phyloP scores from a whole-genome alignment of 441 rosid genomes.

The Breynia disticha region DNA sequence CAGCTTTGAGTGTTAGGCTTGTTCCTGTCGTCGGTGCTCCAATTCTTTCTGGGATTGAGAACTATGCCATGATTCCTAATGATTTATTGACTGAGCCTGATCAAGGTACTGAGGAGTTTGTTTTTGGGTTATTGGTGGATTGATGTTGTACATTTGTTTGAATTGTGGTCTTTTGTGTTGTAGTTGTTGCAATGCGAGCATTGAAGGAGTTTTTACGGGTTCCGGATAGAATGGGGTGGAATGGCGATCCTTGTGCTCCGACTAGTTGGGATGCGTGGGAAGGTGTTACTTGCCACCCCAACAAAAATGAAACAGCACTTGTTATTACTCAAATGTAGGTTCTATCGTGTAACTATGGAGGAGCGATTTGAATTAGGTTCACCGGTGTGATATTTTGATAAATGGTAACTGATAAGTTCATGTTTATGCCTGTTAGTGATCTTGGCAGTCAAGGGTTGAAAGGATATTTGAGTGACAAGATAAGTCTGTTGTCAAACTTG shows the following conservation, averaged over 20 bases:
- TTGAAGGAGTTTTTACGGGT: constrained; percentile 82
- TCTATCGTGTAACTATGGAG: not conserved
- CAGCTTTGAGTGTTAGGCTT: constrained; percentile 44
- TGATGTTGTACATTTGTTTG: not conserved
- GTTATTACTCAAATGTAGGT: constrained; percentile 83
- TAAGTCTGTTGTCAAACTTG: constrained; percentile 71
- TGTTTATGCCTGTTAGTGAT: constrained; percentile 41
- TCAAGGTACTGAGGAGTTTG: constrained; percentile 42
- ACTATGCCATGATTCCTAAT: constrained; percentile 76
- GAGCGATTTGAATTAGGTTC: not conserved
- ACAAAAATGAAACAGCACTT: constrained; percentile 55
- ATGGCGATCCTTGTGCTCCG: constrained; percentile 99
- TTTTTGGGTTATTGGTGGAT: not conserved
- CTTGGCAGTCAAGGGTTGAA: constrained; percentile 90
- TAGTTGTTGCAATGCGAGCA: constrained; percentile 79
- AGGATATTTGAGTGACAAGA: constrained; percentile 79
- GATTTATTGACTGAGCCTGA: constrained; percentile 73
- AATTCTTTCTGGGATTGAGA: constrained; percentile 76
- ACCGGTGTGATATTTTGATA: not conserved
- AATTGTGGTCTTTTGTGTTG: constrained; percentile 5
- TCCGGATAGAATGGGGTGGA: constrained; percentile 98
- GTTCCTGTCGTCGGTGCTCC: constrained; percentile 58
- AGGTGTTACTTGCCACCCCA: constrained; percentile 71
- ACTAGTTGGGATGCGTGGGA: constrained; percentile 99
- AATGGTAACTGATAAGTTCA: not conserved